Base-by-base conservation (phyloP, 148 eudicot species). In the Simmondsia chinensis region DNA sequence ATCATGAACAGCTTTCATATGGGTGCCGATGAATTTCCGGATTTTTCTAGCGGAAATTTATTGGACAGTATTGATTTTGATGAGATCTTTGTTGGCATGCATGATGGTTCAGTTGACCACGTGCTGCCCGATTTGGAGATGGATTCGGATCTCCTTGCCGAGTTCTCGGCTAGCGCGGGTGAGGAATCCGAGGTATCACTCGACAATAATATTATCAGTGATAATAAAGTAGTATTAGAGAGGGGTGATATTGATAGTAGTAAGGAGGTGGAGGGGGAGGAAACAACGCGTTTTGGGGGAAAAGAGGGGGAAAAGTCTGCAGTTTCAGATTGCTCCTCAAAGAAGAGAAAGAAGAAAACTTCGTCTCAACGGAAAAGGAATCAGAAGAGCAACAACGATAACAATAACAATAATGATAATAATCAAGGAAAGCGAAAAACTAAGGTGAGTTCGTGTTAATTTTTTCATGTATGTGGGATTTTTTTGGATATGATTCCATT, bases 61-160 rank as follows among this genome's bases (percentile, higher is more conserved):
- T 55, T 69, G 4, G 79, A 77, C 23, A 73, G 71, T 29, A 70
- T 74, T 32, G 69, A 74, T 48, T 74, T 78, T 39, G 84, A 77
- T 10, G 80, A 78, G 19, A 50, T 78, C 8, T 78, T 78, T 23
- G 40, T 54, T 37, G 69, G 69, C 24, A 57, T 74, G 51, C 69
- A 64, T 1, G 65, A 40, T 7, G 44, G 35, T 0, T n/a, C n/a
- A n/a, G n/a, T n/a, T n/a, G n/a, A n/a, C n/a, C 71, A 62, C 7
- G 38, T 43, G 58, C 17, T 69, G 31, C 79, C 75, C 10, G 69
- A 70, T 56, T 50, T 61, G 33, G 74, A 68, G 48, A 59, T 54
- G 57, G 65, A 69, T 28, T 59, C 69, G 55, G 75, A 70, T 30
- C 61, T 64, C 9, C 46, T 57, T 16, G 75, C 48, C 0, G 68